Evolutionary conservation across 192 early-diverging fungal genomes (phyloP).

Genomic region (Allomyces macrogynus): DNA sequence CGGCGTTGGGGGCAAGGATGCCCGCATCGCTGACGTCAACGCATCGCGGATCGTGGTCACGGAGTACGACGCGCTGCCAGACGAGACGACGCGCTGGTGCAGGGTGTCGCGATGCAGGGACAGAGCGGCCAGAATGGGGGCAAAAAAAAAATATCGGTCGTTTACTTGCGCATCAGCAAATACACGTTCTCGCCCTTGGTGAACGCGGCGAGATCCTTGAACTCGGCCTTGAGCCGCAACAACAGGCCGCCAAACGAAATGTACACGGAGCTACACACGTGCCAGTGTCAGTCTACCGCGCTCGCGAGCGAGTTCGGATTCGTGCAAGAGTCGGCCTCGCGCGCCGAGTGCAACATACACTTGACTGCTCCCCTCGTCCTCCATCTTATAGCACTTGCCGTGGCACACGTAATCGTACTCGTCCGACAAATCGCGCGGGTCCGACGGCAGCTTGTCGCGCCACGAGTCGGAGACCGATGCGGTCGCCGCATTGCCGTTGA

Average conservation of each 20-base stretch:
- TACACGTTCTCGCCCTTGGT: slow-evolving; percentile 78
- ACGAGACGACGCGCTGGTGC: no score
- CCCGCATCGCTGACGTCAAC: no score
- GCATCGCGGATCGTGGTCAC: no score
- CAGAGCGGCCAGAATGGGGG: no score
- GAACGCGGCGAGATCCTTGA: slow-evolving; percentile 58
- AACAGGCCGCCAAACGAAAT: slow-evolving; percentile 81
- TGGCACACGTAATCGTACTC: slow-evolving; percentile 98
- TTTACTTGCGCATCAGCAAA: slow-evolving; percentile 60
- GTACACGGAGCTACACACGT: slow-evolving; percentile 46
- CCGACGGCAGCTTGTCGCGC: slow-evolving; percentile 29
- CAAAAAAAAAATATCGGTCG: no score
- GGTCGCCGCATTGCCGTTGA: slow-evolving; percentile 20
- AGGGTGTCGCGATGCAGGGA: no score
- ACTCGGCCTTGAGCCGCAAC: slow-evolving; percentile 72
- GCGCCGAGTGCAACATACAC: slow-evolving; percentile 51
- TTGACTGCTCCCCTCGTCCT: slow-evolving; percentile 52
- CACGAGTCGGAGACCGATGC: slow-evolving; percentile 33
- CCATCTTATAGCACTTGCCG: slow-evolving; percentile 89
- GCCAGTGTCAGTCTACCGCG: no score
- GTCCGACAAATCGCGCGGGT: slow-evolving; percentile 58
- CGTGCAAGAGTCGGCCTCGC: no score
- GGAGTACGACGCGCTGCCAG: no score
- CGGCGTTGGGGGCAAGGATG: no score
- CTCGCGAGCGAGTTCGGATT: no score